Evolutionary conservation across 2,329 filamentous ascomycete species (phyloP), one percentile per base, ranked within the genome.

Genomic region (Epichloe amarillans): DNA sequence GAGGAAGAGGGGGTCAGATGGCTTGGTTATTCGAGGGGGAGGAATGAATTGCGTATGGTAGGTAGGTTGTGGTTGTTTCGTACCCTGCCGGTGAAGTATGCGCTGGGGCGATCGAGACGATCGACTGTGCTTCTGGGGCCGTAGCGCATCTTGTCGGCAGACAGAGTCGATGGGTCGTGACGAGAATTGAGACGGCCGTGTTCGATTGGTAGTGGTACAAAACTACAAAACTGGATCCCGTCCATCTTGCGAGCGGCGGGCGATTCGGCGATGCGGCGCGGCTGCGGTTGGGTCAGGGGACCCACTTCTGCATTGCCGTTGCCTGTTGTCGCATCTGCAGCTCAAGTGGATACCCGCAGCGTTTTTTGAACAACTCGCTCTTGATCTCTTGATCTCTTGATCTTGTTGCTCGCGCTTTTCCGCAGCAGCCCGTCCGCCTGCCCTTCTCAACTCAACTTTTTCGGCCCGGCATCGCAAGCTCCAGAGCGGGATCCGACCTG

Each of bases 21-120:
- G 15, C 19, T 39, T 36, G 41, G 10, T 10, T 35, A 21, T 17
- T 42, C 30, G 6, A 23, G 33, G 10, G 36, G 11, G 14, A 17
- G 23, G 23, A 17, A 17, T 17, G 17, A 17, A 17, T 17, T 17
- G 17, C 17, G 17, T 17, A 17, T 17, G 17, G 5, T 10, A 44
- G 17, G 5, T 10, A 44, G 44, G 42, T 44, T 43, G 47, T 23
- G 26, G n/a, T 21, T 41, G 33, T 26, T 42, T 63, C 74, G 65
- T 72, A 94, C 91, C 72, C 86, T 86, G 70, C 78, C 83, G 55
- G 82, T 77, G 62, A 90, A 95, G 72, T 98, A 98, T 61, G 91
- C 90, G 66, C 91, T 97, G 17, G 93, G 91, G 69, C 84, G 86
- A 69, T 98, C 93, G 56, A 98, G 80, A 54, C 93, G 79, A 47